These are phyloP conservation scores for Ceratobasidium sp. DNA, from an alignment of 1,284 basidiomycete species.

Conservation along the genomic window DNA sequence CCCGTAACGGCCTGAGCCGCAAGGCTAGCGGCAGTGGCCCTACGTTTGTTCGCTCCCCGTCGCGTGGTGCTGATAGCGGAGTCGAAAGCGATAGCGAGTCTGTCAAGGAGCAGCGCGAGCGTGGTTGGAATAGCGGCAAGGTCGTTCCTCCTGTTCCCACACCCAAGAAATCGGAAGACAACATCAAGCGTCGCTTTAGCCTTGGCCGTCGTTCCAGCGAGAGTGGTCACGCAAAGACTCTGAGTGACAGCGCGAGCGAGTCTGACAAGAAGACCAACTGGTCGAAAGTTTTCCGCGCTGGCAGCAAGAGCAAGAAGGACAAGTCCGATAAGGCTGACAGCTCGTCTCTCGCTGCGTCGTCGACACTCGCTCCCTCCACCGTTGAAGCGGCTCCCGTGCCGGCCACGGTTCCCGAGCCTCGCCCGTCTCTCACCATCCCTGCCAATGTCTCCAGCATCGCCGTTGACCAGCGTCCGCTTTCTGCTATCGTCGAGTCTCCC, in stretches of 20 bases:
- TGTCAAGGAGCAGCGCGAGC: conserved; percentile 34
- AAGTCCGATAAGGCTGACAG: conserved; percentile 16
- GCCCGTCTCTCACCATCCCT: conserved; percentile 25
- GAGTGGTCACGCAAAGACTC: conserved; percentile 21
- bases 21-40: conserved; percentile 5
- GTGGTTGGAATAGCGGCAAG: conserved; percentile 27
- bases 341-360: background rate
- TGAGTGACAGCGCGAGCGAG: conserved; percentile 16
- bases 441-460: background rate
- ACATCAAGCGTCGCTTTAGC: conserved; percentile 36
- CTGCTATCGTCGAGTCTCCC: conserved; percentile 39
- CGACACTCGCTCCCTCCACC: background rate
- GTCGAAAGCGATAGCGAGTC: conserved; percentile 28
- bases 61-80: conserved; percentile 15
- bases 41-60: conserved; percentile 4
- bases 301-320: conserved; percentile 32
- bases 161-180: conserved; percentile 34
- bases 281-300: conserved; percentile 31
- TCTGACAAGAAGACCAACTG: conserved; percentile 36
- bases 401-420: conserved; percentile 12
- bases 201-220: conserved; percentile 23
- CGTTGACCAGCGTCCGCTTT: conserved; percentile 29
- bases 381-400: conserved; percentile 9
- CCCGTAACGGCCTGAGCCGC: conserved; percentile 22
- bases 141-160: conserved; percentile 16